A percentile compares a stretch with the other conserved stretches of the same genome.
These are phyloP conservation scores for Fusarium secorum DNA, from an alignment of 2,329 filamentous ascomycete genomes.

Conservation along the genomic window DNA sequence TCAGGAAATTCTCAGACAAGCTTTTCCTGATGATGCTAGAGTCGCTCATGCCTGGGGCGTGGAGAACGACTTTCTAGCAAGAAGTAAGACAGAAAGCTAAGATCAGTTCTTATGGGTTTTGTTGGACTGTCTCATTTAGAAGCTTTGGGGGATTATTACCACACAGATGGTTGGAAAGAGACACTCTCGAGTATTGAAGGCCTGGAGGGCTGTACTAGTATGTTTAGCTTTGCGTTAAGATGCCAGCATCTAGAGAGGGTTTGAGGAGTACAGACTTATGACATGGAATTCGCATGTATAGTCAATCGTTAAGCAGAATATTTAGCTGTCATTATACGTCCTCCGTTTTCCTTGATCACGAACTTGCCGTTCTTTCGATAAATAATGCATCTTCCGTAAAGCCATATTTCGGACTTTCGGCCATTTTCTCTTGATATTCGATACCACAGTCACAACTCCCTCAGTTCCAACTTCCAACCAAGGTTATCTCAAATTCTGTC, in stretches of 20 bases:
- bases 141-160: accelerated
- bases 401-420: background rate
- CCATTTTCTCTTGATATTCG: too few species aligned
- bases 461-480: background rate
- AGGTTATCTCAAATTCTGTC: background rate
- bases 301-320: background rate
- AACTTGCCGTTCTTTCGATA: background rate
- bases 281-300: background rate
- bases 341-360: background rate
- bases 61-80: slow-evolving; percentile 12
- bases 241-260: background rate
- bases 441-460: background rate
- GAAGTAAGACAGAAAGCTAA: background rate
- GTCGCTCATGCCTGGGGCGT: slow-evolving; percentile 8
- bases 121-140: background rate
- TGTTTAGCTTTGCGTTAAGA: background rate
- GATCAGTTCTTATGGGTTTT: slow-evolving; percentile 4
- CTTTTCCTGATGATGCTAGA: background rate
- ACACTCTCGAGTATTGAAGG: background rate
- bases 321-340: accelerated
- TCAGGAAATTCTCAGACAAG: background rate
- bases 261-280: background rate
- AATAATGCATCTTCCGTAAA: background rate
- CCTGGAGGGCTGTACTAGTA: background rate
- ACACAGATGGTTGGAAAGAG: background rate